These are phyloP conservation scores for Dactylonectria macrodidyma DNA, from an alignment of 2,329 filamentous ascomycete species.

Conservation along the genomic window DNA sequence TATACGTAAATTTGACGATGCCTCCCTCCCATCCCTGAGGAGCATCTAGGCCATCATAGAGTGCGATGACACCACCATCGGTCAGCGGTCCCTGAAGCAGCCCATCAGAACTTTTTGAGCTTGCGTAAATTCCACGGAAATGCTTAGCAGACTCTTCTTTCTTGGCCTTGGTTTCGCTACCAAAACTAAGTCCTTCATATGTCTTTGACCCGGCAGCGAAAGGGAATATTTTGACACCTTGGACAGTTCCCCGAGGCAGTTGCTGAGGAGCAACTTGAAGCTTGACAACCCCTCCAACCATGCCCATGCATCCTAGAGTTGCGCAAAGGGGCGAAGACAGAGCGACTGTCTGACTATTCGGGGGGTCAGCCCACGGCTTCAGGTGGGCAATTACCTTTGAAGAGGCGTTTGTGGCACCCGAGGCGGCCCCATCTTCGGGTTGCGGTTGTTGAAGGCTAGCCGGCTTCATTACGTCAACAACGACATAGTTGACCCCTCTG, in stretches of 20 bases:
- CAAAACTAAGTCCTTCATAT: slow-evolving; percentile 83
- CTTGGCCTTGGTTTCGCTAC: slow-evolving; percentile 87
- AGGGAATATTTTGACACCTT: slow-evolving; percentile 83
- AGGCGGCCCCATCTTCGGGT: slow-evolving; percentile 75
- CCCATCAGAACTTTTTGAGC: slow-evolving; percentile 67
- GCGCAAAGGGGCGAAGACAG: slow-evolving; percentile 84
- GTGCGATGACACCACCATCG: slow-evolving; percentile 84
- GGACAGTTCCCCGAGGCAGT: slow-evolving; percentile 75
- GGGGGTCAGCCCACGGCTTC: slow-evolving; percentile 86
- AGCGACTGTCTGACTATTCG: slow-evolving; percentile 84
- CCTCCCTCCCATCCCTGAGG: slow-evolving; percentile 85
- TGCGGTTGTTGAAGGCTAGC: slow-evolving; percentile 81
- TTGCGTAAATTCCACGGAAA: slow-evolving; percentile 80
- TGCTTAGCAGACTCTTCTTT: slow-evolving; percentile 82
- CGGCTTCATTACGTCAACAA: slow-evolving; percentile 89
- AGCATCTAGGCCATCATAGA: slow-evolving; percentile 67
- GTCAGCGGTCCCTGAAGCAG: slow-evolving; percentile 89
- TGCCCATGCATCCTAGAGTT: slow-evolving; percentile 77
- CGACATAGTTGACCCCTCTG: slow-evolving; percentile 82
- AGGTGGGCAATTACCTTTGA: slow-evolving; percentile 82
- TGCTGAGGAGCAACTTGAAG: slow-evolving; percentile 86
- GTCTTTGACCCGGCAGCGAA: slow-evolving; percentile 75
- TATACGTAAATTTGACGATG: slow-evolving; percentile 80
- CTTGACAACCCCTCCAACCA: slow-evolving; percentile 90
- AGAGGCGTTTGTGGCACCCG: slow-evolving; percentile 59